These are phyloP conservation scores for Mycena amicta DNA, from an alignment of 768 basidiomycete species.

Conservation along the genomic window DNA sequence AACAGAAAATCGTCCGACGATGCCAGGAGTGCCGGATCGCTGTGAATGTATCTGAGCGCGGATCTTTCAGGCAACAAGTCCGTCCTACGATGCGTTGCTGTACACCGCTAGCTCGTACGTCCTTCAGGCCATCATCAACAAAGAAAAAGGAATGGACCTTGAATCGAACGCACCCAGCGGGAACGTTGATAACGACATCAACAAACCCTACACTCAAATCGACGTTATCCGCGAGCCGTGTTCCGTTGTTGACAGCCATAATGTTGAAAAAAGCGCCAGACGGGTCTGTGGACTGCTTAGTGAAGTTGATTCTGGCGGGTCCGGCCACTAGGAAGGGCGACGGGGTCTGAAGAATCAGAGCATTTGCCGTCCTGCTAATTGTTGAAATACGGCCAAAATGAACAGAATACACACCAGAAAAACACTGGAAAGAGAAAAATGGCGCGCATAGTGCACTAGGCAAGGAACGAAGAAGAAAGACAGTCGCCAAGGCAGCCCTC, in stretches of 20 bases:
- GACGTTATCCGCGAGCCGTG: slow-evolving; percentile 1
- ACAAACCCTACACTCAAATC: slow-evolving; percentile 11
- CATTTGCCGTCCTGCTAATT: neutral
- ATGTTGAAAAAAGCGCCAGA: slow-evolving; percentile 11
- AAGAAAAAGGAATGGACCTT: neutral
- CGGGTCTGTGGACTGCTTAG: slow-evolving; percentile 1
- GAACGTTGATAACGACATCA: slow-evolving; percentile 2
- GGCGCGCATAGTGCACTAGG: slow-evolving; percentile 8
- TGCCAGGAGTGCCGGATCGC: neutral
- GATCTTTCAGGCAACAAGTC: too few relatives aligned
- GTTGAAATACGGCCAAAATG: neutral
- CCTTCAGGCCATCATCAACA: neutral
- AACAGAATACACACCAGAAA: neutral
- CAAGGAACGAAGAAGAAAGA: neutral
- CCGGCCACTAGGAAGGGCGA: slow-evolving; percentile 1
- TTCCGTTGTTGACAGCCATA: neutral
- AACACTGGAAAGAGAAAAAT: neutral
- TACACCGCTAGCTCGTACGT: slow-evolving; percentile 4
- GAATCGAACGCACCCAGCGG: slow-evolving; percentile 4
- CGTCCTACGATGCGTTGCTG: slow-evolving; percentile 2
- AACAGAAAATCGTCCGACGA: slow-evolving; percentile 1
- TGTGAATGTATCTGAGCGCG: too few relatives aligned
- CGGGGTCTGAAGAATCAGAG: slow-evolving; percentile 1
- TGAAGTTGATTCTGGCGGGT: slow-evolving; percentile 9
- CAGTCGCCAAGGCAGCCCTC: too few relatives aligned